Conservation (phyloP, 2,329 filamentous ascomycete genomes). For the Pestalotiopsis sp. region DNA sequence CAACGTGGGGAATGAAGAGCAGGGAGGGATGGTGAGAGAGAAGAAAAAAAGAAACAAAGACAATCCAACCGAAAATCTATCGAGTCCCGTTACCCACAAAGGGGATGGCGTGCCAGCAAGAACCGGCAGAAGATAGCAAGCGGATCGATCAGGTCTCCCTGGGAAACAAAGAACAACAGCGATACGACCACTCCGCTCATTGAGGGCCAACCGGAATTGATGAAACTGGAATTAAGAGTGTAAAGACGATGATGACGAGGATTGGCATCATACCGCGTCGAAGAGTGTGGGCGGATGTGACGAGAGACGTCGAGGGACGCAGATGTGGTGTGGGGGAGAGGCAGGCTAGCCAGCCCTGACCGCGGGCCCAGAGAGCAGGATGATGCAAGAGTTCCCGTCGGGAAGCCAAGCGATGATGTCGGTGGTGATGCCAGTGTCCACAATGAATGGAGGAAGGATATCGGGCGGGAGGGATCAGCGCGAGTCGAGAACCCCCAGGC, state of each 20-base stretch:
- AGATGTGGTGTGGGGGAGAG: not conserved
- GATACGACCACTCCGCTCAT: not conserved
- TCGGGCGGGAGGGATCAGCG: slow-evolving; percentile 5
- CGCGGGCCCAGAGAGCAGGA: not conserved
- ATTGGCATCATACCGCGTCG: slow-evolving; percentile 5
- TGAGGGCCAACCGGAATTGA: not conserved
- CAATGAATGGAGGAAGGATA: not conserved
- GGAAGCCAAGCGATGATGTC: slow-evolving; percentile 24
- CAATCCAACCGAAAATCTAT: too few relatives aligned
- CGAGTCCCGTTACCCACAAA: too few relatives aligned
- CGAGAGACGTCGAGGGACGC: not conserved
- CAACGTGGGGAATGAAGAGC: too few relatives aligned
- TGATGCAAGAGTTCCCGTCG: slow-evolving; percentile 14
- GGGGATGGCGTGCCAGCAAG: too few relatives aligned
- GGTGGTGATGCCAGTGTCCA: slow-evolving; percentile 23
- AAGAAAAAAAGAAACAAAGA: too few relatives aligned
- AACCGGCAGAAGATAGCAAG: too few relatives aligned
- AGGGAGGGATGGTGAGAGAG: too few relatives aligned
- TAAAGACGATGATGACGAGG: slow-evolving; percentile 2
- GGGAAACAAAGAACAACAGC: not conserved
- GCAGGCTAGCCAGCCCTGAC: not conserved
- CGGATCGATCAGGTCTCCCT: too few relatives aligned
- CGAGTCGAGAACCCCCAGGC: slow-evolving; percentile 11
- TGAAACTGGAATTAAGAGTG: not conserved
- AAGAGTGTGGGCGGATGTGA: not conserved